Evolutionary conservation across 2,329 filamentous ascomycete genomes (phyloP).

Genomic region (Colletotrichum sp.): DNA sequence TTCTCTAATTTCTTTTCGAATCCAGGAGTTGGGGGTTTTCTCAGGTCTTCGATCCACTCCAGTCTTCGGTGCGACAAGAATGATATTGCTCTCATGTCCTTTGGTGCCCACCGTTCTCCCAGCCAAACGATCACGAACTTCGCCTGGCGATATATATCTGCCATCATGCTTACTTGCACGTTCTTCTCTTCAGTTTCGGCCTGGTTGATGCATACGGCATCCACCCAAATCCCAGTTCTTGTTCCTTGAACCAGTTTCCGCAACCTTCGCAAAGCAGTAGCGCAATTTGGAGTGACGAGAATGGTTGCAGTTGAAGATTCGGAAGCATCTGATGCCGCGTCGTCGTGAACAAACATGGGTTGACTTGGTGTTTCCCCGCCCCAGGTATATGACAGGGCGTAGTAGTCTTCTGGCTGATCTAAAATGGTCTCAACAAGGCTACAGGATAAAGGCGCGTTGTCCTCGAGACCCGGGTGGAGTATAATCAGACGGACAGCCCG

Average conservation of each 20-base stretch:
- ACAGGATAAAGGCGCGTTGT: not conserved
- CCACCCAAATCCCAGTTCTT: not conserved
- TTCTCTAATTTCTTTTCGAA: rapidly evolving
- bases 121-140: no score
- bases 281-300: not conserved
- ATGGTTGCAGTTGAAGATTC: not conserved
- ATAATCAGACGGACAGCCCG: not conserved
- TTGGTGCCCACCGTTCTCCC: no score
- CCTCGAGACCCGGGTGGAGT: not conserved
- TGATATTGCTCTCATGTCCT: no score
- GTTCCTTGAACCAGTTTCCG: not conserved
- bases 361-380: not conserved
- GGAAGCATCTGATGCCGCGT: not conserved
- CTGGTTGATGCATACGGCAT: not conserved
- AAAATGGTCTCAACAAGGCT: not conserved
- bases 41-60: no score
- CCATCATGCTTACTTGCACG: no score
- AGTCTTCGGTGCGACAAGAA: no score
- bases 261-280: not conserved
- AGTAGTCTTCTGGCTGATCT: not conserved
- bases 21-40: no score
- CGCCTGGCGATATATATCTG: no score
- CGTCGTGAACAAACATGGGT: not conserved
- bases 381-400: not conserved
- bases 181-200: not conserved